Evolutionary conservation across 495 filamentous ascomycete species (phyloP), one percentile per base, ranked within the genome.

Genomic region (Talaromyces ruber): DNA sequence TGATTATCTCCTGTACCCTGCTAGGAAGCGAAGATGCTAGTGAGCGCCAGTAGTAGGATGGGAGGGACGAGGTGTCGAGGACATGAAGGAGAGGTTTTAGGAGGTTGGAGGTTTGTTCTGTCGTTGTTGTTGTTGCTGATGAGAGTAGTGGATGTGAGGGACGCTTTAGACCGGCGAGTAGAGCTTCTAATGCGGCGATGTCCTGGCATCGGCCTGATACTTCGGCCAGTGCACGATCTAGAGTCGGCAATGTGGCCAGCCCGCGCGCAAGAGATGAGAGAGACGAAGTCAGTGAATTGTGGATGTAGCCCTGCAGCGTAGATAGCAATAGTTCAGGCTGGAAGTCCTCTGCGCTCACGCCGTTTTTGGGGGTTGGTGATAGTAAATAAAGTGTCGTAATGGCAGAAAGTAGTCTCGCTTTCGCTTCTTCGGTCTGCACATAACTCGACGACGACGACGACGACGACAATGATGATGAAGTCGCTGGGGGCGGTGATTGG

Each of bases 11-110:
- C 67, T 89, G 85, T 1, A 96, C 91, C 8, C 92, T 84, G 2
- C 83, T 72, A 14, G 88, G 84, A 57, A 98, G 82, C 43, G 84
- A 86, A 0, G 88, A 85, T 0, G 94, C 94, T 63, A 98, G 81
- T 16, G 86, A 86, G 26, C 94, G 81, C 89, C 93, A 98, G 76
- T 95, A 98, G 66, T 91, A 93, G 0, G 90, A 94, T 5, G 90
- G 85, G 22, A 99, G 76, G 0, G 90, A 93, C 0, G 88, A 83
- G 0, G 92, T 96, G 70, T 99, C 94, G 18, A 99, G 81, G 25
- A 87, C 79, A n/a, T 79, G 73, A 43, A 96, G 80, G 2, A 98
- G 74, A 2, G 87, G 88, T 26, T 85, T 81, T 2, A 97, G 77
- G 65, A 96, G 84, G 59, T 88, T 61, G 72, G 63, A 59, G 54